phyloP scores from a whole-genome alignment of 2,329 filamentous ascomycete genomes.

The Cordyceps tenuipes region DNA sequence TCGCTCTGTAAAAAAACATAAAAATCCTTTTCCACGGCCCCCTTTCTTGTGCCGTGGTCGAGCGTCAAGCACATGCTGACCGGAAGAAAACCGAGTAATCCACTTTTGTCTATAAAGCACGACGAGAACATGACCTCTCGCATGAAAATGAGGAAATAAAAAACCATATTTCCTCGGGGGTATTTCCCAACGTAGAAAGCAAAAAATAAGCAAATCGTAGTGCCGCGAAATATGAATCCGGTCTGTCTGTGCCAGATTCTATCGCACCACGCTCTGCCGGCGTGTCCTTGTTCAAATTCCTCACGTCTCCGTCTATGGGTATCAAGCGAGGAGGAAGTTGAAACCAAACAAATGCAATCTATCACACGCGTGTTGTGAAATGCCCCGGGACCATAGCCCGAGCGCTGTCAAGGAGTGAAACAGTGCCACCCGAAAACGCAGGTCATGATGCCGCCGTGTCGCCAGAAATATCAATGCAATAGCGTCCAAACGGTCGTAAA shows the following conservation, averaged over 20 bases:
- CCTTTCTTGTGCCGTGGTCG: slow-evolving; percentile 19
- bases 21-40: slow-evolving; percentile 17
- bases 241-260: slow-evolving; percentile 23
- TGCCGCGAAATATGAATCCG: slow-evolving; percentile 25
- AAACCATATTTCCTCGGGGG: slow-evolving; percentile 26
- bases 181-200: slow-evolving; percentile 27
- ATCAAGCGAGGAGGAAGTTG: slow-evolving; percentile 35
- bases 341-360: slow-evolving; percentile 38
- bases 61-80: slow-evolving; percentile 31
- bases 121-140: slow-evolving; percentile 39
- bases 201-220: slow-evolving; percentile 26
- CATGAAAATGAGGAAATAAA: slow-evolving; percentile 28
- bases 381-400: slow-evolving; percentile 30
- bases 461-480: slow-evolving; percentile 21
- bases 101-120: slow-evolving; percentile 56
- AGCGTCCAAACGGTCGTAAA: slow-evolving; percentile 17
- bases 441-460: slow-evolving; percentile 36
- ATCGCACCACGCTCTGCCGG: slow-evolving; percentile 29
- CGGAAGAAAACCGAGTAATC: slow-evolving; percentile 54
- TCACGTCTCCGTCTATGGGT: slow-evolving; percentile 36
- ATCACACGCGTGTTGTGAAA: slow-evolving; percentile 34
- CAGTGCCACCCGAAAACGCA: slow-evolving; percentile 27
- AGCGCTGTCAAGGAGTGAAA: slow-evolving; percentile 24
- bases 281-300: slow-evolving; percentile 27
- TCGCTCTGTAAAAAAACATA: slow-evolving; percentile 20